Base-by-base conservation (phyloP, 2,329 filamentous ascomycete genomes). In the Aspergillus fijiensis region DNA sequence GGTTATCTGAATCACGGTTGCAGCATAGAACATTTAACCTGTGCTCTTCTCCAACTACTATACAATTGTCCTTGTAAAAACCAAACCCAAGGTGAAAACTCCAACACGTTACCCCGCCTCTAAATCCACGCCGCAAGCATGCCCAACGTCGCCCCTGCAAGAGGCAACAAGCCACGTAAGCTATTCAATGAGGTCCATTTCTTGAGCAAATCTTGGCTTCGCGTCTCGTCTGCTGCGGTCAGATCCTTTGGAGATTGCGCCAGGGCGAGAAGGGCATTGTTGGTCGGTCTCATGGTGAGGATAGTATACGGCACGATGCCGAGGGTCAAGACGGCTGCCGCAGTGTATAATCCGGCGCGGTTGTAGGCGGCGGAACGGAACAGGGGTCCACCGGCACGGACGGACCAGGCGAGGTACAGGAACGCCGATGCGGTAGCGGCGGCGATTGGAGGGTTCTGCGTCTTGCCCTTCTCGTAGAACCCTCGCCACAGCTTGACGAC, bases 321-420 rank as follows among this genome's bases (percentile, higher is more conserved):
- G 19, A 49, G 7, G 3, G 47, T 49, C n/a, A 49, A 49, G 1
- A 49, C 47, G 12, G 47, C 47, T 11, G 47, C 47, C 47, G 47
- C 12, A 1, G 47, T 16, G 12, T 49, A 49, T 11, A 3, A 11
- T 12, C 47, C 47, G 25, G 47, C 47, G 5, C 21, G 47, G 19
- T 49, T 49, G n/a, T 49, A 49, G 14, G 47, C 25, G 16, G 47
- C 25, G 5, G 47, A 19, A 9, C 39, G 39, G 39, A 45, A 45
- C n/a, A 45, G n/a, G 12, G 39, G 47, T 19, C 2, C 7, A 6
- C 59, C 60, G 9, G 53, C 23, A 14, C 69, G 52, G 31, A 63
- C 64, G 3, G 64, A 62, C 68, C 68, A 70, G 11, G 68, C 65
- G 21, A 68, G 63, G 51, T 70, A 70, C 21, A 65, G 16, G 45